Evolutionary conservation across 148 eudicot genomes (phyloP).

Genomic region (Chenopodium album): DNA sequence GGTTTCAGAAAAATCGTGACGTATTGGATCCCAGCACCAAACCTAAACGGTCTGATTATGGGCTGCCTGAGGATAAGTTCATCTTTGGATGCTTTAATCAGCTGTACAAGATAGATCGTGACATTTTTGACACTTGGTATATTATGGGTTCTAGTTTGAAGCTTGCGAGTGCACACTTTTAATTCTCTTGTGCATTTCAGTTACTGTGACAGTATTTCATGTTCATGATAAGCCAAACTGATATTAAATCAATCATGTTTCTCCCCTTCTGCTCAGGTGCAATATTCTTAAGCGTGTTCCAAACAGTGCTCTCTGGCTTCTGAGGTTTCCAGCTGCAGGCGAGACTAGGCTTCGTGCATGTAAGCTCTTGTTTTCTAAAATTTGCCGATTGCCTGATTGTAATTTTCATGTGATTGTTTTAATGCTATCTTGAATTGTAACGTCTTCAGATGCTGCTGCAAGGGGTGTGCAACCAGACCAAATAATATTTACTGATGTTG

Average conservation of each 20-base stretch:
- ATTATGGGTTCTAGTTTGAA: not conserved
- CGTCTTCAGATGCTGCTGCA: slow-evolving; percentile 78
- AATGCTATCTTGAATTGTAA: not conserved
- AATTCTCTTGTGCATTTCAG: not conserved
- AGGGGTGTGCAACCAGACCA: slow-evolving; percentile 91
- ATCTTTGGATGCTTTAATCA: slow-evolving; percentile 96
- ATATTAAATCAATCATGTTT: not conserved
- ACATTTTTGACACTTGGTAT: slow-evolving; percentile 83
- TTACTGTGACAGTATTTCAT: not conserved
- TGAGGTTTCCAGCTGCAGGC: slow-evolving; percentile 95
- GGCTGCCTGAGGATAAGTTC: slow-evolving; percentile 90
- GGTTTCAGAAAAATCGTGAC: slow-evolving; percentile 77
- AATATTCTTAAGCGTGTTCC: slow-evolving; percentile 92
- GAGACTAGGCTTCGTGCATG: slow-evolving; percentile 89
- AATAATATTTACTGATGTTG: slow-evolving; percentile 98
- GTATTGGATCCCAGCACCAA: slow-evolving; percentile 65
- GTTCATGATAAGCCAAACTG: not conserved
- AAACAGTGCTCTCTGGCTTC: slow-evolving; percentile 94
- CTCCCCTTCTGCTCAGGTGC: slow-evolving; percentile 58
- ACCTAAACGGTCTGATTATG: slow-evolving; percentile 88
- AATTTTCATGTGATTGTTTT: not conserved
- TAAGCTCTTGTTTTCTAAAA: slow-evolving; percentile 31
- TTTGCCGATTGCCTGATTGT: not conserved
- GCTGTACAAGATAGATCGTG: slow-evolving; percentile 96
- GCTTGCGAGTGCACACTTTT: not conserved